A percentile compares a stretch with the other conserved stretches of the same genome.
phyloP scores from a whole-genome alignment of 2,329 filamentous ascomycete species.

The Botrytis paeoniae region DNA sequence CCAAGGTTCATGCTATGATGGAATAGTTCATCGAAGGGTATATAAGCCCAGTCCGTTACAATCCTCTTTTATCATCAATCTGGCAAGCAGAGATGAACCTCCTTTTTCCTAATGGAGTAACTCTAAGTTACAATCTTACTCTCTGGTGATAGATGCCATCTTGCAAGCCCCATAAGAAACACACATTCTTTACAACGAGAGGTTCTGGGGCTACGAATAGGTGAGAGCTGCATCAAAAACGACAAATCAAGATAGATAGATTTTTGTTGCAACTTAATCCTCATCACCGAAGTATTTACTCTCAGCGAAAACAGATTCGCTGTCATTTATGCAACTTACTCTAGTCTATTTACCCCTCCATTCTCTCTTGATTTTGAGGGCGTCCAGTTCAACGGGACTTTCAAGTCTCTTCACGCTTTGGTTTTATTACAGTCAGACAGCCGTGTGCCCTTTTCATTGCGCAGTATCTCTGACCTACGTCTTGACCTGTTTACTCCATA shows the following conservation, averaged over 20 bases:
- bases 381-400: neutral
- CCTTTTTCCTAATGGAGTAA: too few species aligned
- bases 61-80: neutral
- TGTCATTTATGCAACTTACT: neutral
- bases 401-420: neutral
- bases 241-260: neutral
- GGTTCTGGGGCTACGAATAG: too few species aligned
- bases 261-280: neutral
- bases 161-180: too few species aligned
- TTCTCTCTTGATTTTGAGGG: neutral
- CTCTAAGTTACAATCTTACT: too few species aligned
- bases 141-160: too few species aligned
- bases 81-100: too few species aligned
- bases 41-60: neutral
- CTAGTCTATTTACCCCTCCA: neutral
- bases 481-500: neutral
- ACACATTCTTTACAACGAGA: too few species aligned
- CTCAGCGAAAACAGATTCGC: neutral
- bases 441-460: fast-evolving
- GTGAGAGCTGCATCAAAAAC: too few species aligned
- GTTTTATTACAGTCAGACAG: neutral
- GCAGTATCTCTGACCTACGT: too few species aligned
- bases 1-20: neutral
- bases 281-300: neutral
- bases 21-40: neutral